These are phyloP conservation scores for Penicillium cataractarum DNA, from an alignment of 495 filamentous ascomycete genomes.

Conservation along the genomic window DNA sequence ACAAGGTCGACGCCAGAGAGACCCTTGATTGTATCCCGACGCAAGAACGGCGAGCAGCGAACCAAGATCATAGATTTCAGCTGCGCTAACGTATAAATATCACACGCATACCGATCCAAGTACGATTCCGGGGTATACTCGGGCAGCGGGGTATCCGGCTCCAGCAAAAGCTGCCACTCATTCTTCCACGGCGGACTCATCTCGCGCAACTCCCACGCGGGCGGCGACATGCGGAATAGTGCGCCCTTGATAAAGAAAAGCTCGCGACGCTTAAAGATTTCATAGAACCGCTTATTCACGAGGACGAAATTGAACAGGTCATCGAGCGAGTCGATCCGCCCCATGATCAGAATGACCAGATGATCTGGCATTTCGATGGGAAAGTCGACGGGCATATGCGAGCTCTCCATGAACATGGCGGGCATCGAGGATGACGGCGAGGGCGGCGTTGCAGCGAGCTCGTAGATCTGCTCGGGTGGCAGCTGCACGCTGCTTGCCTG, in stretches of 20 bases:
- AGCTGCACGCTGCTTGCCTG: conserved; percentile 27
- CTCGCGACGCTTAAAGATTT: conserved; percentile 63
- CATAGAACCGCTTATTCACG: conserved; percentile 61
- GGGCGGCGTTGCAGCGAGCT: conserved; percentile 40
- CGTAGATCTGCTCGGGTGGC: conserved; percentile 38
- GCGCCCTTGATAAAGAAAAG: conserved; percentile 58
- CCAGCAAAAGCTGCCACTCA: conserved; percentile 44
- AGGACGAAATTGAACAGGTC: conserved; percentile 62
- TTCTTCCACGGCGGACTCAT: conserved; percentile 59
- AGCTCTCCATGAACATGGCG: not conserved
- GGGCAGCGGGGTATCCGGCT: conserved; percentile 52
- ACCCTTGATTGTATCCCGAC: conserved; percentile 59
- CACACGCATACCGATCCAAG: conserved; percentile 57
- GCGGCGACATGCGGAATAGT: conserved; percentile 59
- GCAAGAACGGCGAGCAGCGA: conserved; percentile 61
- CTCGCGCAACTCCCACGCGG: conserved; percentile 68
- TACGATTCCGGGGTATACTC: conserved; percentile 63
- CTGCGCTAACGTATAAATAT: conserved; percentile 60
- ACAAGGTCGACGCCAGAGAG: conserved; percentile 54
- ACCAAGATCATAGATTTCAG: conserved; percentile 63
- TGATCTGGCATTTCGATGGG: conserved; percentile 49
- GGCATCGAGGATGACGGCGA: conserved; percentile 23
- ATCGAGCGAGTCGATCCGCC: conserved; percentile 52
- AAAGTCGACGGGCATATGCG: conserved; percentile 21
- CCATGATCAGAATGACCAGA: conserved; percentile 55